Evolutionary conservation across 768 basidiomycete species (phyloP), one percentile per base, ranked within the genome.

Genomic region (Tricholoma saponaceum): DNA sequence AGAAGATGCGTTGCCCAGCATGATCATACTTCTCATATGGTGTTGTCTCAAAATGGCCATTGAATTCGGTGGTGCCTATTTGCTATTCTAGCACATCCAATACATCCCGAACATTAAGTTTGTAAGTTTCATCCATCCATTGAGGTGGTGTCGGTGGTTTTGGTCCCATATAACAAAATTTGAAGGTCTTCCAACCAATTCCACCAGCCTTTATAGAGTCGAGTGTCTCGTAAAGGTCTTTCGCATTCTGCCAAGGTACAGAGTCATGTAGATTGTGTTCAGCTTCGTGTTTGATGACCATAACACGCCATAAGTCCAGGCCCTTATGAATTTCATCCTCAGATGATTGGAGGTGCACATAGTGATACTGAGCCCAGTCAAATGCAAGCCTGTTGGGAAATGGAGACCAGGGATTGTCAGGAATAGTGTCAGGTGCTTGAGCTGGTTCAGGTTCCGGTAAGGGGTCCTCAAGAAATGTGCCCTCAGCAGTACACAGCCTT

Each of bases 221-320:
- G 22, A 71, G 71, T 22, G 61, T 67, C 1, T 49, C 37, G 23
- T 67, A 65, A 26, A 70, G 49, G 12, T 74, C 66, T 0, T 69
- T 26, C 0, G 65, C 64, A 35, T 39, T 33, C 13, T 37, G 44
- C 68, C 65, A 72, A 13, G 55, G 55, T 9, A 52, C 20, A 20
- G 25, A 26, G 14, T 52, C 20, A n/a, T 22, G 23, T 30, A 13
- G 20, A 5, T 7, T 4, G 39, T 44, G 14, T 18, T 56, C 28
- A n/a, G 55, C 26, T 30, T 25, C 51, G 25, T 60, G 41, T 51
- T 52, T 51, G 22, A 52, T 46, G n/a, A 57, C n/a, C 5, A 57
- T 52, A 25, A 47, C 57, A 33, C 7, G 6, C 57, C 60, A 61
- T 14, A 61, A 20, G 32, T 61, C 57, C 10, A 61, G 30, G n/a